phyloP scores from a whole-genome alignment of 345 rosid genomes.

The Corymbia maculata region DNA sequence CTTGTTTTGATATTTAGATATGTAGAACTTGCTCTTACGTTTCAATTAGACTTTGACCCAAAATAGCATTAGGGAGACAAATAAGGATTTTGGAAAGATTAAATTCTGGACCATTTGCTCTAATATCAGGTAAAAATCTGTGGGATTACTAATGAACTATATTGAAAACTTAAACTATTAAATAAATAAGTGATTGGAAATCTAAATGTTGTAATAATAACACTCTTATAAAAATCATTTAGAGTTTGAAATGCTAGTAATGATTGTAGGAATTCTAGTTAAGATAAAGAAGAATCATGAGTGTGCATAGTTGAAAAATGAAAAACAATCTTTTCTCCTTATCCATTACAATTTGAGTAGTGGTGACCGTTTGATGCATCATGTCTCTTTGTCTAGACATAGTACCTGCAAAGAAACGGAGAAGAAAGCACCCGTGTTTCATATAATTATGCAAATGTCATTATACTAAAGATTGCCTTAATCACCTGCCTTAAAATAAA shows the following conservation, averaged over 20 bases:
- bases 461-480: background rate
- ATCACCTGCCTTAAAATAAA: background rate
- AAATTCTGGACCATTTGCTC: background rate
- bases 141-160: background rate
- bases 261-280: background rate
- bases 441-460: background rate
- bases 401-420: background rate
- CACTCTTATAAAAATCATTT: background rate
- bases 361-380: background rate
- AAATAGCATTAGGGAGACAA: background rate
- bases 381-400: background rate
- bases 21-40: background rate
- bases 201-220: background rate
- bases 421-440: background rate
- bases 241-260: background rate
- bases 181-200: background rate
- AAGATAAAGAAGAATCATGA: background rate
- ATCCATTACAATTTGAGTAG: background rate
- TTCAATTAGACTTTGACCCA: background rate
- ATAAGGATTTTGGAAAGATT: background rate
- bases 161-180: background rate
- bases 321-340: background rate
- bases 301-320: background rate
- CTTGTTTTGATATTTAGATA: rapidly evolving
- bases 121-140: background rate